These are phyloP conservation scores for Moesziomyces sp. DNA, from an alignment of 1,284 basidiomycete genomes.

Conservation along the genomic window DNA sequence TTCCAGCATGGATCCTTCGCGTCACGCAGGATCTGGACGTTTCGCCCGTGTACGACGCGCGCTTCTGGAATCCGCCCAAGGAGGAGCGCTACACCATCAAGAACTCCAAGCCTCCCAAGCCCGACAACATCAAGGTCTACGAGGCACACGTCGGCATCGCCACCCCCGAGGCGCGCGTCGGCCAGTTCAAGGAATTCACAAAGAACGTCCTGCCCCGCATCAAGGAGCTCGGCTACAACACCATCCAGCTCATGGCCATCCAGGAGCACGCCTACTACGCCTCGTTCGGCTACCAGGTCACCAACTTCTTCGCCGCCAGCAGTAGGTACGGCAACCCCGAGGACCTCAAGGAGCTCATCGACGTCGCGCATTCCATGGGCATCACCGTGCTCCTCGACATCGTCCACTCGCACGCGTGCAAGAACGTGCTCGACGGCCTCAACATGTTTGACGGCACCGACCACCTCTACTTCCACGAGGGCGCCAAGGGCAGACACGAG, in stretches of 20 bases:
- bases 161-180: conserved; percentile 84
- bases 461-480: conserved; percentile 96
- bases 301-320: conserved; percentile 96
- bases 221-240: conserved; percentile 90
- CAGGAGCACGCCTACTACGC: conserved; percentile 99
- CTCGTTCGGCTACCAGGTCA: conserved; percentile 98
- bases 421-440: conserved; percentile 94
- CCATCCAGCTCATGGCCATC: conserved; percentile 83
- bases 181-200: conserved; percentile 94
- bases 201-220: conserved; percentile 84
- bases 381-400: conserved; percentile 93
- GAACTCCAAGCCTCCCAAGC: conserved; percentile 77
- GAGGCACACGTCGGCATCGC: conserved; percentile 99
- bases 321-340: conserved; percentile 89
- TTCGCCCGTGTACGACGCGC: conserved; percentile 91
- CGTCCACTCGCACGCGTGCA: conserved; percentile 97
- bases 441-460: conserved; percentile 96
- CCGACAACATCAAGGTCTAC: conserved; percentile 83
- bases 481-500: conserved; percentile 87
- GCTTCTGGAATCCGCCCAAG: conserved; percentile 95
- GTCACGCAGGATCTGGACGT: conserved; percentile 92
- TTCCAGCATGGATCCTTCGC: conserved; percentile 92
- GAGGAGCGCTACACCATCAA: conserved; percentile 83
- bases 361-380: conserved; percentile 92
- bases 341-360: conserved; percentile 92